Evolutionary conservation across 2,329 filamentous ascomycete genomes (phyloP).

Genomic region (Calonectria pseudoreteaudii): DNA sequence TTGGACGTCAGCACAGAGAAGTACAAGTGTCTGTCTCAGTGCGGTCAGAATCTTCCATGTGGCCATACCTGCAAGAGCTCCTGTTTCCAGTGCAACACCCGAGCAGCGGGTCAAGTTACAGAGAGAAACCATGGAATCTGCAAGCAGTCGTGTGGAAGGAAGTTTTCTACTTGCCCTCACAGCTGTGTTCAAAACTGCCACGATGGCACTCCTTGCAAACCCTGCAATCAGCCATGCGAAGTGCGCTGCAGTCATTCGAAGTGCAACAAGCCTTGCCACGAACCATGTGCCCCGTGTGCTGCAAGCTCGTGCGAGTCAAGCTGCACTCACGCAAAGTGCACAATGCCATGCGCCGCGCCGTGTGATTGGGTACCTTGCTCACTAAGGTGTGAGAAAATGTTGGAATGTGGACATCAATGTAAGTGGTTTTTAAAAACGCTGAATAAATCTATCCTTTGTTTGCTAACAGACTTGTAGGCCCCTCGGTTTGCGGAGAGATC

Average conservation of each 20-base stretch:
- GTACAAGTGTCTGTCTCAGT: not conserved
- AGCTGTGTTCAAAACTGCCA: not conserved
- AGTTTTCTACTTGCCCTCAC: not conserved
- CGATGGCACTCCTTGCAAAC: not conserved
- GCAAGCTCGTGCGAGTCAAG: constrained; percentile 60
- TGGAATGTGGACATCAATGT: not conserved
- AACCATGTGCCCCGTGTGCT: not conserved
- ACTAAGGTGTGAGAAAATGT: constrained; percentile 25
- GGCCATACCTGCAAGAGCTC: not conserved
- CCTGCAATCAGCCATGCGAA: not conserved
- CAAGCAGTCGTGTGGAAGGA: not conserved
- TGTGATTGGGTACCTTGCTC: constrained; percentile 76
- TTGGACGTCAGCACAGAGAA: not conserved
- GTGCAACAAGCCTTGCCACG: not conserved
- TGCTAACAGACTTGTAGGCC: not conserved
- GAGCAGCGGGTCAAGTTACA: not conserved
- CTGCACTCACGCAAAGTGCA: constrained; percentile 65
- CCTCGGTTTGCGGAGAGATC: not conserved
- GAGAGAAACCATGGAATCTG: not conserved
- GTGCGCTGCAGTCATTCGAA: not conserved
- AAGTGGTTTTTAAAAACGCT: not conserved
- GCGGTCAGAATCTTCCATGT: not conserved
- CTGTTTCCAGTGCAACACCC: not conserved
- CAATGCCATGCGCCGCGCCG: constrained; percentile 73
- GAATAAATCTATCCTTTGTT: not conserved